Evolutionary conservation across 352 stramenopile genomes (phyloP).

Genomic region (Globisporangium irregulare): DNA sequence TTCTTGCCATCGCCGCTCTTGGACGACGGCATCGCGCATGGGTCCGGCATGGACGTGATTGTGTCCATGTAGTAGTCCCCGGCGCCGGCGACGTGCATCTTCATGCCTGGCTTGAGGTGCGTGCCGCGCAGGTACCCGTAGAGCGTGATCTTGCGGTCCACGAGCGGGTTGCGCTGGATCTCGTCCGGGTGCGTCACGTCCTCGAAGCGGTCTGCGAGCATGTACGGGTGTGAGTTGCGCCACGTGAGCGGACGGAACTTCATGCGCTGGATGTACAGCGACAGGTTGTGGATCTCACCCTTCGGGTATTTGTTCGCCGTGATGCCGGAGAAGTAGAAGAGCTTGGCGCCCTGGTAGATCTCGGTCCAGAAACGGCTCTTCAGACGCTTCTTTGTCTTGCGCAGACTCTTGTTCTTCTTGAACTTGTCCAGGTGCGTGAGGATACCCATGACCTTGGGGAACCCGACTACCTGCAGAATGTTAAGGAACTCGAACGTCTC

Average conservation of each 20-base stretch:
- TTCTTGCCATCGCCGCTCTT: constrained; percentile 65
- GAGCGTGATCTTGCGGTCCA: constrained; percentile 93
- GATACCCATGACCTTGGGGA: constrained; percentile 97
- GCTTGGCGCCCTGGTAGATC: constrained; percentile 92
- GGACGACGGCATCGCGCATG: constrained; percentile 91
- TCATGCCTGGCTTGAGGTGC: constrained; percentile 96
- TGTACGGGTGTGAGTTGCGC: constrained; percentile 99
- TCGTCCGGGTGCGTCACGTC: constrained; percentile 96
- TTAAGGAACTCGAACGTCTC: constrained; percentile 99
- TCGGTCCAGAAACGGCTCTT: constrained; percentile 99
- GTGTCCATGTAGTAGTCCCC: constrained; percentile 97
- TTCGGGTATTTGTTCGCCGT: constrained; percentile 99
- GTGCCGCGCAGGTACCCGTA: constrained; percentile 99
- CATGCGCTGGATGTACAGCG: constrained; percentile 95
- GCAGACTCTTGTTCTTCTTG: constrained; percentile 97
- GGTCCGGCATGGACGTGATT: constrained; percentile 94
- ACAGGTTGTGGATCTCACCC: constrained; percentile 98
- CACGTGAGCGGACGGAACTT: constrained; percentile 99
- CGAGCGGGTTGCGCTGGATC: constrained; percentile 90
- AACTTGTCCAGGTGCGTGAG: constrained; percentile 99
- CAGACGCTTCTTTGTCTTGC: constrained; percentile 98
- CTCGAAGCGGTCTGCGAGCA: constrained; percentile 97
- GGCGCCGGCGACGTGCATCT: constrained; percentile 97
- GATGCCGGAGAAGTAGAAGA: constrained; percentile 98
- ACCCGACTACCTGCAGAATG: constrained; percentile 94